Evolutionary conservation across 1,284 basidiomycete genomes (phyloP).

Genomic region (Fomitiporia mediterranea): DNA sequence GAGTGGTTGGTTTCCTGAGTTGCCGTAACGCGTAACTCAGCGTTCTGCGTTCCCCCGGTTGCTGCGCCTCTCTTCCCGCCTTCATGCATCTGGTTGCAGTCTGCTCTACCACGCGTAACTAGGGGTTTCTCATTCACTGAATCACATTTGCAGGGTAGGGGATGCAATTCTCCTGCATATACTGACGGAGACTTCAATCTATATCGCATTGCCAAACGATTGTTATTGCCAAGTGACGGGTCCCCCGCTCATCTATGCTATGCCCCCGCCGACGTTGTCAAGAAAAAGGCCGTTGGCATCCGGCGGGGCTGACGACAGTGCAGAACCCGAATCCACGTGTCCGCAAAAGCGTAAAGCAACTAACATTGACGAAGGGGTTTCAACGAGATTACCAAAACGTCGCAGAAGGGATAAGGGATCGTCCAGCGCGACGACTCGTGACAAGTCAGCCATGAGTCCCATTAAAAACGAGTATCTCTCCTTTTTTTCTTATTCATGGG

Average conservation of each 20-base stretch:
- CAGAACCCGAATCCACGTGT: no score
- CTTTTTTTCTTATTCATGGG: background rate
- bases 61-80: no score
- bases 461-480: background rate
- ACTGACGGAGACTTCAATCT: conserved; percentile 67
- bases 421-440: no score
- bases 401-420: background rate
- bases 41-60: no score
- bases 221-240: conserved; percentile 81
- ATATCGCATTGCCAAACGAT: conserved; percentile 69
- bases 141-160: conserved; percentile 57
- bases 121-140: no score
- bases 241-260: conserved; percentile 50
- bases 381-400: conserved; percentile 9
- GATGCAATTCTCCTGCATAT: conserved; percentile 69
- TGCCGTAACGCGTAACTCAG: no score
- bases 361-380: background rate
- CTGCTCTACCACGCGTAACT: no score
- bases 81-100: no score
- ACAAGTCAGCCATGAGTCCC: background rate
- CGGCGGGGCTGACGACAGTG: background rate
- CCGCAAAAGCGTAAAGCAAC: background rate
- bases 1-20: no score
- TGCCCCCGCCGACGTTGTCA: conserved; percentile 26
- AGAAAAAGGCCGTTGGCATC: background rate